Base-by-base conservation (phyloP, 2,329 filamentous ascomycete genomes). In the Cercospora berteroae region DNA sequence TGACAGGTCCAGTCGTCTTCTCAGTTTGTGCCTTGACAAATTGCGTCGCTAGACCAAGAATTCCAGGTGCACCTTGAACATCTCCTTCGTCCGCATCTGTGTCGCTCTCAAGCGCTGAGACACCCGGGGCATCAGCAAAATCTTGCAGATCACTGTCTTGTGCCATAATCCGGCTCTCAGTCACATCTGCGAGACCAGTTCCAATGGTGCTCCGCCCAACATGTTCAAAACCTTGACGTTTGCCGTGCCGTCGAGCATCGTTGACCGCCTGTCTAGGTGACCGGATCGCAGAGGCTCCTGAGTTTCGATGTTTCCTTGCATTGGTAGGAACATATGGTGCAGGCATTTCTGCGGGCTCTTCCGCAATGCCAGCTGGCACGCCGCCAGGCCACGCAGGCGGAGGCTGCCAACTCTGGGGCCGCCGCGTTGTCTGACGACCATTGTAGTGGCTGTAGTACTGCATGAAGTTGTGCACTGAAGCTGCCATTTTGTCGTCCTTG, bases 401-500 rank as follows among this genome's bases (percentile, higher is more conserved):
- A 2, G 74, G 74, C 44, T 76, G 76, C 68, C 72, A 77, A 12
- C 69, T 71, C 60, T 69, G 69, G 1, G 58, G 50, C 36, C 73
- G 70, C 12, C 78, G 69, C 7, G 63, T 72, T 12, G 78, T 71
- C 44, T 71, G 39, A 67, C 77, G 65, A 67, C 75, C 70, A 27
- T 71, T 69, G 68, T 75, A 73, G 29, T 76, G 75, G 65, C 73
- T 81, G 72, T 99, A 99, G 73, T 96, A 94, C 76, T 97, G 93
- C 67, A 97, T 83, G 78, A 99, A 99, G 2, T 94, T 93, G 75
- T 95, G 94, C 77, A 97, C 95, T 0, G 94, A 98, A 16, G 93
- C 92, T n/a, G 95, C 90, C 92, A 99, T 97, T 81, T 99, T 99
- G 70, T 94, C 92, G 75, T 99, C 94, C 76, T 97, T 97, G 9